Evolutionary conservation across 306 rosid species (phyloP), one percentile per base, ranked within the genome.

Genomic region (Amphicarpaea edgeworthii): DNA sequence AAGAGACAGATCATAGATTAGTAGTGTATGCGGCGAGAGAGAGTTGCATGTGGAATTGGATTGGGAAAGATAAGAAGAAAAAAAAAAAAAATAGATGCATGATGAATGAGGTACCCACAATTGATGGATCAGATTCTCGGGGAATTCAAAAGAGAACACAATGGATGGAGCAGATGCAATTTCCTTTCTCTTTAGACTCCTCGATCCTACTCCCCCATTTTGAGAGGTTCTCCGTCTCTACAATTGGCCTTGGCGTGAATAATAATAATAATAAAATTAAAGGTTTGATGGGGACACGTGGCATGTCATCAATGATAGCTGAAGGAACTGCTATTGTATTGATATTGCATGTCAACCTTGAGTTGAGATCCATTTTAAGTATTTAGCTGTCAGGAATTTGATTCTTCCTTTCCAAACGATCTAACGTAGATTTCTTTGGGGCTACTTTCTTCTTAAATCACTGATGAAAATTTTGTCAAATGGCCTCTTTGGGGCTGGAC

Each of bases 111-210:
- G 81, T 66, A 32, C 58, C 84, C 88, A 85, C 87, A 67, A 73
- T 77, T 41, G 81, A 85, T 86, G 88, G 87, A 83, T 82, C 83
- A 86, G 83, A 84, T 87, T 57, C 85, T 73, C 3, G 0, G 24
- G 49, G 69, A 80, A 76, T 75, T 84, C 51, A 66, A 84, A 61
- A 82, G 62, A 53, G 82, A 71, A 67, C 78, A 79, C 81, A 82
- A 83, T 77, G 69, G 73, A 86, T 83, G 89, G 83, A 76, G 46
- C 9, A 54, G 81, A 86, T 86, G 68, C 72, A 38, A 37, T 74
- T 51, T 26, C 78, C 26, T 71, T 74, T 81, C 71, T 71, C 57
- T 63, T 46, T 77, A 50, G 58, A 8, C 50, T 17, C 55, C 30
- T 68, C 55, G n/a, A n/a, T n/a, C n/a, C 76, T 72, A 21, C 32